Evolutionary conservation across 1,284 basidiomycete genomes (phyloP).

Genomic region (Sphagnurus paluster): DNA sequence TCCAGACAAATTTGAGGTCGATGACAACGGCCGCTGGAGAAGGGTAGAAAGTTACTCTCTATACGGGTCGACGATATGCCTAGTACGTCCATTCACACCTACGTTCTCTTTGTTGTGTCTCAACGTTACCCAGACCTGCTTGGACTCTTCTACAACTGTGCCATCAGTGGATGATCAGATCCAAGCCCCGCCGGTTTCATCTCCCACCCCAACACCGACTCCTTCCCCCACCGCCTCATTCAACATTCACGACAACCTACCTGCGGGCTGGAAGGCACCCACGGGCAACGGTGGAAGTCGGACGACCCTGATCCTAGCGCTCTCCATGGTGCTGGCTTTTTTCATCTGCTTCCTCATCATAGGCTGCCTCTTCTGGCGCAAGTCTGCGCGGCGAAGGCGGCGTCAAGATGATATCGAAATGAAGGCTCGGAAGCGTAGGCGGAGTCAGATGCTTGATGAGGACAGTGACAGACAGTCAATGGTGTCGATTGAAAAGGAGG

Average conservation of each 20-base stretch:
- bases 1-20: constrained; percentile 58
- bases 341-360: constrained; percentile 57
- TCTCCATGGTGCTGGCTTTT: constrained; percentile 61
- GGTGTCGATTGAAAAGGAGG: constrained; percentile 40
- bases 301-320: constrained; percentile 53
- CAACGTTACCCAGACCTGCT: constrained; percentile 25
- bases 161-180: constrained; percentile 32
- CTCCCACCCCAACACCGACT: constrained; percentile 19
- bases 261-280: constrained; percentile 55
- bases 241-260: constrained; percentile 43
- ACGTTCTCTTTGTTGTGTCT: background rate
- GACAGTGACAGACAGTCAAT: constrained; percentile 30
- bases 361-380: constrained; percentile 59
- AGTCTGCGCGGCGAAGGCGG: constrained; percentile 39
- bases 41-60: constrained; percentile 57
- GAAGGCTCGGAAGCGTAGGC: constrained; percentile 29
- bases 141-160: constrained; percentile 23
- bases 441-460: constrained; percentile 15
- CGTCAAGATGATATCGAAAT: constrained; percentile 37
- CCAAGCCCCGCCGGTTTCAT: constrained; percentile 23
- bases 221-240: constrained; percentile 20
- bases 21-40: constrained; percentile 61
- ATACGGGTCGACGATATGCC: constrained; percentile 61
- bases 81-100: constrained; percentile 28
- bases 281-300: constrained; percentile 27